Conservation (phyloP, 208 protist species). For the Herpetomonas muscarum region DNA sequence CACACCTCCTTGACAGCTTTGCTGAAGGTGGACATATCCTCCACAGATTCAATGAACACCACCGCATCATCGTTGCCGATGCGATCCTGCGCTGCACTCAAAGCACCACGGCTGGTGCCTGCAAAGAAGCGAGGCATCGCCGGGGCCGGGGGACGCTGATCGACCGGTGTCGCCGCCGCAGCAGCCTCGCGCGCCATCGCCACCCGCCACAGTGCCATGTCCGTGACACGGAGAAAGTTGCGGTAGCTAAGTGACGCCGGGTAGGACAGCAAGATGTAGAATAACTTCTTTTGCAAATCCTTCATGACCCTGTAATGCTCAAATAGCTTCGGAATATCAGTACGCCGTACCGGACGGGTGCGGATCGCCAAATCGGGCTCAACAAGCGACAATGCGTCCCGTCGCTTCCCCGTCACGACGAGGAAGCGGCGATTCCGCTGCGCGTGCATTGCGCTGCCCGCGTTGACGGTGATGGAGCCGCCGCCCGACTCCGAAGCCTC, state of each 20-base stretch:
- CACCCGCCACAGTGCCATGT: constrained; percentile 54
- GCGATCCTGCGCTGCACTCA: too few relatives aligned
- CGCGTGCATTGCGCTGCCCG: constrained; percentile 9
- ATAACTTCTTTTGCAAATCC: constrained; percentile 2
- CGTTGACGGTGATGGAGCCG: constrained; percentile 6
- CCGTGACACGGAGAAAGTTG: constrained; percentile 66
- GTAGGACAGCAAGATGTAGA: constrained; percentile 21
- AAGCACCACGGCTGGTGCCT: too few relatives aligned
- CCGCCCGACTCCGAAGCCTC: background rate
- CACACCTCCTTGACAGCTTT: background rate
- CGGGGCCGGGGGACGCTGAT: background rate
- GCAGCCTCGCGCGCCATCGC: background rate
- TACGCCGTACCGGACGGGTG: constrained; percentile 31
- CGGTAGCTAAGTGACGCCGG: constrained; percentile 51
- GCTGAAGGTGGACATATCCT: background rate
- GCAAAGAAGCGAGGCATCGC: background rate
- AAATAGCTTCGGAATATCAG: constrained; percentile 23
- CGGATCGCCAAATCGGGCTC: constrained; percentile 20
- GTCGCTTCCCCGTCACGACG: constrained; percentile 19
- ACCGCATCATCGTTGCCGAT: too few relatives aligned
- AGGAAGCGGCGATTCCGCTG: constrained; percentile 24
- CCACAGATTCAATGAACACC: too few relatives aligned
- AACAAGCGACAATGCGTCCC: constrained; percentile 9
- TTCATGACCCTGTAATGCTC: constrained; percentile 28
- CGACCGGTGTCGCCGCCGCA: background rate